Base-by-base conservation (phyloP, 768 basidiomycete species). In the Leucosporidium yakuticum region DNA sequence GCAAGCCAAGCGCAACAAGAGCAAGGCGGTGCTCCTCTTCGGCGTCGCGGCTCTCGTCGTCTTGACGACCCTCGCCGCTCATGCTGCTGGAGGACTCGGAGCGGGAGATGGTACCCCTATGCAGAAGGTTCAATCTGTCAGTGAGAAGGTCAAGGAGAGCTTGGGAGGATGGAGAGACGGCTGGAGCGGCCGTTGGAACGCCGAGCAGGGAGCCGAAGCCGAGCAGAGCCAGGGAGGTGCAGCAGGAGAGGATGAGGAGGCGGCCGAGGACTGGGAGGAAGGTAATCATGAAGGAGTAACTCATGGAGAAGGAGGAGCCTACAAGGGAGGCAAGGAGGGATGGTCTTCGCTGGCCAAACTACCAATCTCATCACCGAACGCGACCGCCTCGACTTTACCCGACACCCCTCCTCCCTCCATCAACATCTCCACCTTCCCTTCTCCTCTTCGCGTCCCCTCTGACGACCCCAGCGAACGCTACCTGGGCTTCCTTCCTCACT, bases 401-500 rank as follows among this genome's bases (percentile, higher is more conserved):
- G 59, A 60, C 27, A 9, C 20, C 5, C 36, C 19, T 14, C 61
- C 34, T 25, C 23, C 39, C 4, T 55, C 55, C 19, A 66, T 67
- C 25, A 55, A 9, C 7, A 63, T 73, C 56, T 49, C 20, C 8
- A 4, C 63, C 2, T 50, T 69, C 2, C 73, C 73, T 0, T 27
- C 25, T 0, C 56, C 39, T 44, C 39, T 66, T 5, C 60, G 1
- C 14, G 51, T 2, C 39, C 62, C 25, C 25, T 51, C 14, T 23
- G 54, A 59, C 2, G 76, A 79, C 64, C 69, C 71, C 3, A 64
- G 77, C 19, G 81, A 81, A 68, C 80, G 76, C 62, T 91, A 83
- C 77, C 78, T 92, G 25, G 82, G 88, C 25, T 91, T 89, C 77
- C 81, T 91, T 25, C 89, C 90, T 19, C 89, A 91, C 76, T 89